These are phyloP conservation scores for Taphrina wiesneri DNA, from an alignment of 1,139 yeast genomes.

Conservation along the genomic window DNA sequence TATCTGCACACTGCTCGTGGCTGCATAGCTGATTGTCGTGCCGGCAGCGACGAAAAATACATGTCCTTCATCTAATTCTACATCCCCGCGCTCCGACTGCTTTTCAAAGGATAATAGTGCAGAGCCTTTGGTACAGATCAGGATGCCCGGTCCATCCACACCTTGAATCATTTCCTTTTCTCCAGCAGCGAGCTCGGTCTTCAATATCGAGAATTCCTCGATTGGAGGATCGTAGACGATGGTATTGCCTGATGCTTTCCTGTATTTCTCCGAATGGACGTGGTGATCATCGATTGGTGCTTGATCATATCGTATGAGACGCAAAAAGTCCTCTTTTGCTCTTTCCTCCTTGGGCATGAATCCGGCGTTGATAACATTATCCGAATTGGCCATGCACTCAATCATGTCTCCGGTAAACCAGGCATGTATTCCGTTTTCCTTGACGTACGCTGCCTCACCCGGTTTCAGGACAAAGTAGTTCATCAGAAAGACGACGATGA, in stretches of 20 bases:
- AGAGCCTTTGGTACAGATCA: slow-evolving; percentile 79
- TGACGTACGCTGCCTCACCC: slow-evolving; percentile 97
- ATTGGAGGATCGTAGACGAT: slow-evolving; percentile 91
- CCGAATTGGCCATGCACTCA: slow-evolving; percentile 99
- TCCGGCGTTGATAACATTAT: slow-evolving; percentile 96
- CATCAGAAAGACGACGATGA: slow-evolving; percentile 78
- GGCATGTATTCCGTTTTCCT: slow-evolving; percentile 98
- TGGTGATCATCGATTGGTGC: slow-evolving; percentile 14
- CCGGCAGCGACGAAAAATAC: slow-evolving; percentile 85
- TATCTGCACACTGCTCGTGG: slow-evolving; percentile 64
- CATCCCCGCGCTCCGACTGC: slow-evolving; percentile 40
- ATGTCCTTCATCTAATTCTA: slow-evolving; percentile 59
- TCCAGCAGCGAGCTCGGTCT: slow-evolving; percentile 54
- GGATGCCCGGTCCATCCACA: slow-evolving; percentile 82
- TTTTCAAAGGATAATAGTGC: slow-evolving; percentile 56
- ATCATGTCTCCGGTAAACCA: slow-evolving; percentile 94
- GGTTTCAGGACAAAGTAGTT: slow-evolving; percentile 78
- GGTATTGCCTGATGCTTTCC: slow-evolving; percentile 47
- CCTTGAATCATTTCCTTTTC: slow-evolving; percentile 56
- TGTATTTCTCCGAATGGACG: slow-evolving; percentile 5
- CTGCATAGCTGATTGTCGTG: slow-evolving; percentile 62
- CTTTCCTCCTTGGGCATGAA: slow-evolving; percentile 76
- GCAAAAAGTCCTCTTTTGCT: slow-evolving; percentile 3
- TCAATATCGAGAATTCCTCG: slow-evolving; percentile 89
- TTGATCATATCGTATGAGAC: slow-evolving; percentile 12